Conservation (phyloP, 129 eudicot genomes). For the Artemisia annua region DNA sequence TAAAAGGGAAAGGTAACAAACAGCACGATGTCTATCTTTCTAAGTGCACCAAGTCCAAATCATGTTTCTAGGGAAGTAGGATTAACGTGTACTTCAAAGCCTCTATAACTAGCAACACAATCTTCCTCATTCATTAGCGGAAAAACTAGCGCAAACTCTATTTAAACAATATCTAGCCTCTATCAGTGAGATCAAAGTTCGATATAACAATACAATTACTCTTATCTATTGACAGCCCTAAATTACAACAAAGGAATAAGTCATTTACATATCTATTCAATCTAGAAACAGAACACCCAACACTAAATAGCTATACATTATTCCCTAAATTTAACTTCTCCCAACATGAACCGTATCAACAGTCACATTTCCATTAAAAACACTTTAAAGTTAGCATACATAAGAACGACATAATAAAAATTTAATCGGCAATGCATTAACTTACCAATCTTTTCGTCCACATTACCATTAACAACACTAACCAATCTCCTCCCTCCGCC, state of each 20-base stretch:
- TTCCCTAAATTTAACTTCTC: background rate
- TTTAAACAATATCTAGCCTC: background rate
- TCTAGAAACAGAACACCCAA: background rate
- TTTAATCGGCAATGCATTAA: background rate
- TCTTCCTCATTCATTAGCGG: background rate
- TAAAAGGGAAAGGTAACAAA: background rate
- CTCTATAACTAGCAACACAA: background rate
- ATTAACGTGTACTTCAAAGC: background rate
- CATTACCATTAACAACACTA: slow-evolving; percentile 24
- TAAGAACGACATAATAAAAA: background rate
- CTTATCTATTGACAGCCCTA: background rate
- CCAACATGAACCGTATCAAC: too few relatives aligned
- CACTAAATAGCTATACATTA: background rate
- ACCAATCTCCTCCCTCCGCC: slow-evolving; percentile 23
- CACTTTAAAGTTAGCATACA: too few relatives aligned
- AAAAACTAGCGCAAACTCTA: too few relatives aligned
- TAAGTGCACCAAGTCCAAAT: background rate
- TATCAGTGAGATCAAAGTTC: background rate
- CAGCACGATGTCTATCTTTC: background rate
- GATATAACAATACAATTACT: background rate
- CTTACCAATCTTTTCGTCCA: slow-evolving; percentile 27
- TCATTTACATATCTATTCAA: too few relatives aligned
- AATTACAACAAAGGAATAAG: background rate
- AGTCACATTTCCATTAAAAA: too few relatives aligned
- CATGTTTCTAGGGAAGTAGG: background rate